These are phyloP conservation scores for Rubus idaeus DNA, from an alignment of 306 rosid genomes.

Conservation along the genomic window DNA sequence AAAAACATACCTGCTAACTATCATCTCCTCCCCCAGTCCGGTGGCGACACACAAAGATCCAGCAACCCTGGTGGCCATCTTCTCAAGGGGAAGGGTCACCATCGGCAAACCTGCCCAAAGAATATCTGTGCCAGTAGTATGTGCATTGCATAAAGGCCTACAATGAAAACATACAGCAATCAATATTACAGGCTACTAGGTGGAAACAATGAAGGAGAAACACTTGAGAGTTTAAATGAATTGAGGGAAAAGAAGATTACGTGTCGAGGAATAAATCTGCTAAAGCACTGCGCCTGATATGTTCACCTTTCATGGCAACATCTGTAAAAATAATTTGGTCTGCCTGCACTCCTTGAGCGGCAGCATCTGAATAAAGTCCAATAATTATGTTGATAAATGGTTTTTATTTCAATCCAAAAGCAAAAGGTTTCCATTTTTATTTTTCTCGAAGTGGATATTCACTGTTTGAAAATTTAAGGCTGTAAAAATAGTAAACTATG, in stretches of 20 bases:
- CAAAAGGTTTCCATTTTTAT: too few relatives aligned
- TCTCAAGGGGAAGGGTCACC: conserved; percentile 94
- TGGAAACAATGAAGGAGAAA: neutral
- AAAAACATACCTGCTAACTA: conserved; percentile 64
- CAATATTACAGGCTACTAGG: neutral
- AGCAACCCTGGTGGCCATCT: conserved; percentile 99
- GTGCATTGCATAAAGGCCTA: conserved; percentile 99
- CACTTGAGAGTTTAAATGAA: neutral
- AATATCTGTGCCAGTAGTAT: conserved; percentile 96
- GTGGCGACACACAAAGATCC: conserved; percentile 95
- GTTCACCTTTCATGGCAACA: conserved; percentile 96
- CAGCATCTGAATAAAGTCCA: conserved; percentile 63
- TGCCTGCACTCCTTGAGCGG: conserved; percentile 80
- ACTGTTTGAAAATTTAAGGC: neutral
- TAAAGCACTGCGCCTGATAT: conserved; percentile 86
- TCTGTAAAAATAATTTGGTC: conserved; percentile 96
- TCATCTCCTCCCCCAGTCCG: conserved; percentile 95
- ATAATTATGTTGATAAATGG: neutral
- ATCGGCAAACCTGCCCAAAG: conserved; percentile 98
- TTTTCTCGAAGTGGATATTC: neutral
- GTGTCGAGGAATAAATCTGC: conserved; percentile 98
- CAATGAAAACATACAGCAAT: conserved; percentile 21
- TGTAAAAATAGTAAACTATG: neutral
- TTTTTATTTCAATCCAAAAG: neutral
- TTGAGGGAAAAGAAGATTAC: conserved; percentile 34